Evolutionary conservation across 805 yeast genomes (phyloP), one percentile per base, ranked within the genome.

Genomic region (Candida yuanshanica): DNA sequence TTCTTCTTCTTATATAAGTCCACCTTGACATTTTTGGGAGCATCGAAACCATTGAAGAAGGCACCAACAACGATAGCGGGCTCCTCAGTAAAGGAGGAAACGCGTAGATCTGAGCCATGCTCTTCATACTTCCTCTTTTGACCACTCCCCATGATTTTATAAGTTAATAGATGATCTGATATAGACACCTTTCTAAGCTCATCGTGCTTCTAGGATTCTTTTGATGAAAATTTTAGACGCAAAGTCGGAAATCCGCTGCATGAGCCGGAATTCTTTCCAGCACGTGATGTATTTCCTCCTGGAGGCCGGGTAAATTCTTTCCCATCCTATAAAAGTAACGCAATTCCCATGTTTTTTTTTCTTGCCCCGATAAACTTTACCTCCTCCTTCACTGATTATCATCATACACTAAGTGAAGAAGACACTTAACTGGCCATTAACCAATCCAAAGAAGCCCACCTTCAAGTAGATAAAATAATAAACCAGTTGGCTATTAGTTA

Each of bases 41-140:
- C 73, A 20, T 70, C 64, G 39, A 84, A 68, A 4, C 96, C 96
- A 54, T 84, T 84, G 67, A 89, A 82, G 55, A 85, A 83, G n/a
- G 84, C 74, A 3, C 88, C 84, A 9, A 83, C 74, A 4, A 75
- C 78, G 5, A 75, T 64, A 4, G 70, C 56, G 13, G 79, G 73
- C 20, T 69, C 69, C 14, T 71, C 75, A 14, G 65, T 37, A 26
- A 36, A 41, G 1, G 49, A 58, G 49, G 52, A 33, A 7, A 75
- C 67, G 33, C 64, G 59, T 31, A 74, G 56, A 23, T 71, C 72
- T n/a, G 68, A 54, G 12, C 38, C 18, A 31, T 68, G 61, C 33
- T 64, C 67, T 23, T 63, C 62, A 37, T 62, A 61, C 44, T 62
- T 62, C 51, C 65, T 63, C 45, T 62, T 62, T 20, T 49, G 44